Base-by-base conservation (phyloP, 441 rosid species). In the Gossypium schwendimanii region DNA sequence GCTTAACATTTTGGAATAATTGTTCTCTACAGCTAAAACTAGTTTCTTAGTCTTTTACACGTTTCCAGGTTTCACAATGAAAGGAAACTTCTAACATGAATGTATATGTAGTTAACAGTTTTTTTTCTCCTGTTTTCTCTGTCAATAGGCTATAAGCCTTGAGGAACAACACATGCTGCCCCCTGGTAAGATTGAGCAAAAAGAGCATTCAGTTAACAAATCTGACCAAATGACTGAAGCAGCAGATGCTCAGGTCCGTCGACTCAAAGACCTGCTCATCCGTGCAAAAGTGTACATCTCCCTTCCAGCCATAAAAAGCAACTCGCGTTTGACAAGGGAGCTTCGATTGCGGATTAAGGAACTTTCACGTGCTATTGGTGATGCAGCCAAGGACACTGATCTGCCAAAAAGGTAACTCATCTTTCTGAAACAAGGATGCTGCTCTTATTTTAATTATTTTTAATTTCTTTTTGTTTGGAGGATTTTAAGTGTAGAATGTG, bases 261-360 rank as follows among this genome's bases (percentile, higher is more conserved):
- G 79, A 65, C 82, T 90, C 57, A 88, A 87, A 81, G 95, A 90
- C 78, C 92, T 83, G 79, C 86, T 90, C 44, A 84, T 90, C 74
- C 85, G 83, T 76, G 91, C 95, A 57, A 90, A 80, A 80, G 88
- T 90, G 11, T 90, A 85, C 84, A 72, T 88, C 41, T 81, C 92
- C 52, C 92, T 90, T 77, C 86, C 89, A 2, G 79, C 85, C 53
- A 77, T 76, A 4, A 87, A 83, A 76, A 88, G 58, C 80, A 84
- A 81, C 66, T 82, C 84, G 15, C 87, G 72, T 62, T 76, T 82
- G 44, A 66, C 82, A 26, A 84, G 86, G 77, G 96, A 90, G 73
- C 90, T 90, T 66, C 86, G 96, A 10, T 75, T 74, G 66, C 84
- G 90, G 59, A 71, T 88, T 18, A 90, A 88, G 77, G 96, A 90